Conservation (phyloP, 2,329 filamentous ascomycete genomes). For the Fusarium musae region DNA sequence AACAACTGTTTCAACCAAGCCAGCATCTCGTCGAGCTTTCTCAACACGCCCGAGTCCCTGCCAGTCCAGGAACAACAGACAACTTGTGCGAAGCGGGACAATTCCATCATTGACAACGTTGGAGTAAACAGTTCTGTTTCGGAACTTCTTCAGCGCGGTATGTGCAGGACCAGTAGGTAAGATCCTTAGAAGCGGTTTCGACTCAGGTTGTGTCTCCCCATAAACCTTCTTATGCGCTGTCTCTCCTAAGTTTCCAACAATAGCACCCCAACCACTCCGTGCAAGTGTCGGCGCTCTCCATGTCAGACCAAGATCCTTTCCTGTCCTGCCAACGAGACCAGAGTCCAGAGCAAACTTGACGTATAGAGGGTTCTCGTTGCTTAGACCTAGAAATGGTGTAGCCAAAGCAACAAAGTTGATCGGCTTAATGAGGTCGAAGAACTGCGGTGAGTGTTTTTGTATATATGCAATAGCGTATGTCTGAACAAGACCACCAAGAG, state of each 20-base stretch:
- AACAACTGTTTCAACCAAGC: constrained; percentile 90
- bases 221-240: constrained; percentile 46
- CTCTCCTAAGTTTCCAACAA: constrained; percentile 81
- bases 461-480: constrained; percentile 97
- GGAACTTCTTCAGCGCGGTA: constrained; percentile 84
- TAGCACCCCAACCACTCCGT: constrained; percentile 86
- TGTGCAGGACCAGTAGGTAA: constrained; percentile 92
- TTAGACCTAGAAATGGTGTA: constrained; percentile 88
- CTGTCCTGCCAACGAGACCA: constrained; percentile 93
- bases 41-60: constrained; percentile 92
- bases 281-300: constrained; percentile 91
- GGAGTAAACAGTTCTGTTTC: constrained; percentile 91
- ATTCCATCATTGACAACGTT: constrained; percentile 99
- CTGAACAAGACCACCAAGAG: constrained; percentile 88
- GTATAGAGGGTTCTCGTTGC: constrained; percentile 97
- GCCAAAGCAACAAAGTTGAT: constrained; percentile 92
- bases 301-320: constrained; percentile 92
- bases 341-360: constrained; percentile 97
- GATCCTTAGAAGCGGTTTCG: constrained; percentile 89
- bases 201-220: constrained; percentile 69
- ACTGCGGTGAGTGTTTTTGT: constrained; percentile 91
- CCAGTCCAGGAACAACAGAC: constrained; percentile 97
- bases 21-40: constrained; percentile 91
- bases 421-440: constrained; percentile 87
- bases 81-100: constrained; percentile 93